Conservation (phyloP, 192 early-diverging fungal species). For the Dimargaris verticillata region DNA sequence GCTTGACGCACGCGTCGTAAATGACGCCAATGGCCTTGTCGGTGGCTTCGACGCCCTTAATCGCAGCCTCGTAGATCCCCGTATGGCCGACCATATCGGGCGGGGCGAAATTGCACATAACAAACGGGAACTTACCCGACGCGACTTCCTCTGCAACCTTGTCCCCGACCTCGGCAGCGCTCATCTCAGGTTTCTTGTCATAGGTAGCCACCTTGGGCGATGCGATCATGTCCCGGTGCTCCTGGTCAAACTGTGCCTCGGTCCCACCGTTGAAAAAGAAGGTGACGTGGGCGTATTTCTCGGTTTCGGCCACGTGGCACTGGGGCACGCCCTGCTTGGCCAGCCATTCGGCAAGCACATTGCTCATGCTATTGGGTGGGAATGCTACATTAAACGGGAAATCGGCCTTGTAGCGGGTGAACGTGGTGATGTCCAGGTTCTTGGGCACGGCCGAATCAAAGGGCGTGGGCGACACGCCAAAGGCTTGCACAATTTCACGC, state of each 20-base stretch:
- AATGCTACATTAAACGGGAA: slow-evolving; percentile 93
- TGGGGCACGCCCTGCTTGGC: slow-evolving; percentile 75
- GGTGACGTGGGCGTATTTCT: slow-evolving; percentile 99
- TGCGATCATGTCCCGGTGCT: slow-evolving; percentile 79
- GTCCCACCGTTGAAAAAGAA: slow-evolving; percentile 99
- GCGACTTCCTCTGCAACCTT: slow-evolving; percentile 74
- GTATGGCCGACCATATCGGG: slow-evolving; percentile 98
- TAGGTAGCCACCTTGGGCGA: slow-evolving; percentile 97
- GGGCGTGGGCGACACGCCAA: slow-evolving; percentile 73
- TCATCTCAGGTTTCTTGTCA: slow-evolving; percentile 93
- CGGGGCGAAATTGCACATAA: slow-evolving; percentile 99
- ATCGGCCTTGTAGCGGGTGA: slow-evolving; percentile 96
- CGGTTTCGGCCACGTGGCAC: slow-evolving; percentile 96
- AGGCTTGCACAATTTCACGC: slow-evolving; percentile 75
- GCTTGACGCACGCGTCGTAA: slow-evolving; percentile 76
- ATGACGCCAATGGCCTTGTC: slow-evolving; percentile 90
- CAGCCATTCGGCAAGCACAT: slow-evolving; percentile 95
- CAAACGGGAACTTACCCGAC: slow-evolving; percentile 68
- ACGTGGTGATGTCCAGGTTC: slow-evolving; percentile 72
- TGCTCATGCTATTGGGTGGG: slow-evolving; percentile 92
- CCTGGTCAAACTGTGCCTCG: slow-evolving; percentile 74
- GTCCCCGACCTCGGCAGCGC: slow-evolving; percentile 68
- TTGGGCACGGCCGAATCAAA: slow-evolving; percentile 69
- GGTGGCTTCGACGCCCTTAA: slow-evolving; percentile 82
- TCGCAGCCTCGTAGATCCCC: slow-evolving; percentile 80